These are phyloP conservation scores for Phlegmacium glaucopus DNA, from an alignment of 768 basidiomycete species.

Conservation along the genomic window DNA sequence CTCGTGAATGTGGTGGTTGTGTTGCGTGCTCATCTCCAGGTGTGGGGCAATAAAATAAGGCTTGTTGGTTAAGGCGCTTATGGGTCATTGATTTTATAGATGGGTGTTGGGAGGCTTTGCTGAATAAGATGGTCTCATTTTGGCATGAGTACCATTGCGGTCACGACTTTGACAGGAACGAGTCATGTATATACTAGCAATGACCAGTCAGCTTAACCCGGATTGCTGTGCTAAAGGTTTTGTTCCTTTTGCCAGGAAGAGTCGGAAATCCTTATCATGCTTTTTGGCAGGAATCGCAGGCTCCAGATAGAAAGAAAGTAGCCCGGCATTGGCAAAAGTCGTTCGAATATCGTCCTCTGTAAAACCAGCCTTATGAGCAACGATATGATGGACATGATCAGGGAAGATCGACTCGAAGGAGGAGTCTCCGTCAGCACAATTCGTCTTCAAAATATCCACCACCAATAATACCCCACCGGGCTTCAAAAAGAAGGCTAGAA, in stretches of 20 bases:
- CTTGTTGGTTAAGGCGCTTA: not conserved
- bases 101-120: not conserved
- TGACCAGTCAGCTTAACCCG: no score
- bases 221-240: not conserved
- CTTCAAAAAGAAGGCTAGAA: conserved; percentile 48
- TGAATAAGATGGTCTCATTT: no score
- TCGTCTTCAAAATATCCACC: conserved; percentile 40
- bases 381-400: conserved; percentile 20
- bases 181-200: no score
- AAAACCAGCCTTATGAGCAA: conserved; percentile 20
- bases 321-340: not conserved
- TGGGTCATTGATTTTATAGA: not conserved
- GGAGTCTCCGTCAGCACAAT: conserved; percentile 11
- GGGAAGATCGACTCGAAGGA: conserved; percentile 20
- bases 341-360: not conserved
- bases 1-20: not conserved
- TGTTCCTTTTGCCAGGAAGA: not conserved
- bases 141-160: no score
- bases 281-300: not conserved
- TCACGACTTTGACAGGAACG: no score
- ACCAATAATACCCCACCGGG: conserved; percentile 56
- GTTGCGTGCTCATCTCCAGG: no score
- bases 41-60: not conserved
- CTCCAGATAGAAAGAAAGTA: not conserved
- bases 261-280: not conserved